Conservation (phyloP, 805 yeast species). For the Candida vartiovaarae region DNA sequence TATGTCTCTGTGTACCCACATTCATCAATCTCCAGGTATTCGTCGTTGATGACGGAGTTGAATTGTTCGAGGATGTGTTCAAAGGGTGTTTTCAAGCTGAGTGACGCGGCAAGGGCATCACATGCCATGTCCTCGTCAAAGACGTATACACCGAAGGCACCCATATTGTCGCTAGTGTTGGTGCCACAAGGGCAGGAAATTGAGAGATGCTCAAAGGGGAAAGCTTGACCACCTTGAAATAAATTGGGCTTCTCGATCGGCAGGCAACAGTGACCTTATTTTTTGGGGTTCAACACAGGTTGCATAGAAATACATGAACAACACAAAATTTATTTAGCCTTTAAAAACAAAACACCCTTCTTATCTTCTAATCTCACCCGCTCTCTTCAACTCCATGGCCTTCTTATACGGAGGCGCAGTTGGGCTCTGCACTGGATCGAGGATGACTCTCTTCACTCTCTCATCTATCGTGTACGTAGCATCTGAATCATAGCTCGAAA, state of each 20-base stretch:
- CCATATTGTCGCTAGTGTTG: background rate
- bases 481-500: conserved; percentile 84
- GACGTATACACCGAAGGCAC: conserved; percentile 4
- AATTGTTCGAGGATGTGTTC: background rate
- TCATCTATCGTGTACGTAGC: conserved; percentile 65
- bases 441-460: conserved; percentile 34
- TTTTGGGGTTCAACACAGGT: no score
- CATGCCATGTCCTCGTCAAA: conserved; percentile 9
- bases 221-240: no score
- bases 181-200: no score
- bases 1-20: conserved; percentile 1
- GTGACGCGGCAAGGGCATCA: background rate
- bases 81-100: background rate
- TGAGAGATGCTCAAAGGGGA: no score
- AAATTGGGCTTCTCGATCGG: no score
- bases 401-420: conserved; percentile 95
- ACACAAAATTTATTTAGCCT: no score
- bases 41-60: background rate
- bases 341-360: conserved; percentile 1
- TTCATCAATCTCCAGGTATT: conserved; percentile 5
- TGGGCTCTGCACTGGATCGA: conserved; percentile 93
- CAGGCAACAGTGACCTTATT: no score
- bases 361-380: conserved; percentile 46
- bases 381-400: conserved; percentile 81
- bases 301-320: no score